phyloP scores from a whole-genome alignment of 495 filamentous ascomycete species.

The Penicillium odoratum region DNA sequence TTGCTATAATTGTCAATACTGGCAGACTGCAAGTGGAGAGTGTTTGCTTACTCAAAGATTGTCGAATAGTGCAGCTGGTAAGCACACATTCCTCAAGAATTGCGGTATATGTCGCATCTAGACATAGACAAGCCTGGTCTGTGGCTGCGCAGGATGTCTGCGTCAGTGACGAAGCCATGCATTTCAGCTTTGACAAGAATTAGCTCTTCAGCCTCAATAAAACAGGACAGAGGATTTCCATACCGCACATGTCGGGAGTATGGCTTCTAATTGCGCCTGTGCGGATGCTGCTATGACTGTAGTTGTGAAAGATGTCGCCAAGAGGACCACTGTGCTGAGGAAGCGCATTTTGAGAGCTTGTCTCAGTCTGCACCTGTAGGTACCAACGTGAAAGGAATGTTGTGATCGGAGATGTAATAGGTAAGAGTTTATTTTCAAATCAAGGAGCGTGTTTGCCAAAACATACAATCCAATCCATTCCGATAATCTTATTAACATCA shows the following conservation, averaged over 20 bases:
- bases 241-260: slow-evolving; percentile 24
- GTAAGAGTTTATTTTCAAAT: not conserved
- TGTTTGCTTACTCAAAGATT: slow-evolving; percentile 28
- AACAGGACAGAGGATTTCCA: not conserved
- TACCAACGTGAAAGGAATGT: too few species aligned
- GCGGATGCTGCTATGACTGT: slow-evolving; percentile 12
- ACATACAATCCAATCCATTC: not conserved
- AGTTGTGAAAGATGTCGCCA: slow-evolving; percentile 5
- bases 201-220: not conserved
- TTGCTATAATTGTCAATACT: slow-evolving; percentile 16
- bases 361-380: not conserved
- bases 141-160: slow-evolving; percentile 25
- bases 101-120: slow-evolving; percentile 17
- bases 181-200: slow-evolving; percentile 22
- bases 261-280: slow-evolving; percentile 13
- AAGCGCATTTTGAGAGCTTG: slow-evolving; percentile 13
- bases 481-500: not conserved
- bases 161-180: slow-evolving; percentile 23
- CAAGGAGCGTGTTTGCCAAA: not conserved
- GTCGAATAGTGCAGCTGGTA: slow-evolving; percentile 22
- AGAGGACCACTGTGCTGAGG: slow-evolving; percentile 1
- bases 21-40: not conserved
- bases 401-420: not conserved
- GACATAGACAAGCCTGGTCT: slow-evolving; percentile 30
- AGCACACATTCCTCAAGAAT: slow-evolving; percentile 24